Evolutionary conservation across 305 asterid species (phyloP), one percentile per base, ranked within the genome.

Genomic region (Solanum hybrid): DNA sequence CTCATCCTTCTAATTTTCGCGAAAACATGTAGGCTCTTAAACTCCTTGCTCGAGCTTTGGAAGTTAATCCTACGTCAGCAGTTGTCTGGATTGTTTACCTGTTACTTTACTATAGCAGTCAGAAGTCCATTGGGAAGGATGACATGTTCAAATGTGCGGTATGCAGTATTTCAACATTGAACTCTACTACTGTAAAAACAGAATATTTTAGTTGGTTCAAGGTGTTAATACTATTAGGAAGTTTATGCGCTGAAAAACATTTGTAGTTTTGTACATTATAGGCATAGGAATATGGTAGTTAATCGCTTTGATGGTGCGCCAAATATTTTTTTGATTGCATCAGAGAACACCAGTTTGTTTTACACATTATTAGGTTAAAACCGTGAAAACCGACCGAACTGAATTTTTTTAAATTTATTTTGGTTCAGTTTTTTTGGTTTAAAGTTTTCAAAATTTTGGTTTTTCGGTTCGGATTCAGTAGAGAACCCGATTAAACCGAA

Each of bases 1-100:
- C 86, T 90, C 87, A 57, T 90, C 32, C 57, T n/a, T 37, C 36
- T 75, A 89, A 29, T 6, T 76, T 89, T 17, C 5, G 22, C 57
- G 76, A 32, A 79, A 86, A 86, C 76, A 90, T 90, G 32, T 84
- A 94, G 95, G 93, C 95, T 76, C 91, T 93, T 88, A 81, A 88
- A 89, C 92, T 90, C 90, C 94, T 93, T 83, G 91, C 91, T 89
- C 93, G 87, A 89, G 93, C 95, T 91, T 90, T 94, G 89, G 94
- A 94, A 86, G 92, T 89, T 14, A 33, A 91, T 90, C 91, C 94
- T 5, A 89, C 91, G 7, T 93, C 94, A 75, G 73, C 89, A 65
- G 89, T 90, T 91, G 93, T 94, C 73, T 94, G 95, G 95, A 91
- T 92, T 86, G 91, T 90, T 79, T 93, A 93, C 90, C 90, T 94